Evolutionary conservation across 805 yeast species (phyloP).

Genomic region (Kodamaea jinghongensis): DNA sequence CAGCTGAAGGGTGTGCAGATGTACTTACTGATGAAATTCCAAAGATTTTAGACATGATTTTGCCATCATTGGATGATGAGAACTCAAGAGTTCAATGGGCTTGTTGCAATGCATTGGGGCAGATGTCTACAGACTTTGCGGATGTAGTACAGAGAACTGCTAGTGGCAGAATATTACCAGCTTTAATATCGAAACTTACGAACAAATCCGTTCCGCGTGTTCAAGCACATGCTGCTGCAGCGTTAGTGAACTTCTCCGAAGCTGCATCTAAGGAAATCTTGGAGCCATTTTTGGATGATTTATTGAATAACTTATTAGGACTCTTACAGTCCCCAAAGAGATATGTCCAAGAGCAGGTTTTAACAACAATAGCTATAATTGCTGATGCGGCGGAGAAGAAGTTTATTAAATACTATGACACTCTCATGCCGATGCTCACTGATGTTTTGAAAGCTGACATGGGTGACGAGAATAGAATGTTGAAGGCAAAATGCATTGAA

Average conservation of each 20-base stretch:
- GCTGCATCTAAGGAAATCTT: conserved; percentile 82
- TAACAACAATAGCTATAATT: conserved; percentile 93
- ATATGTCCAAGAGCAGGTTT: conserved; percentile 95
- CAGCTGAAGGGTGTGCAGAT: conserved; percentile 96
- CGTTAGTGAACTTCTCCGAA: conserved; percentile 91
- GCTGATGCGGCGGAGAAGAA: conserved; percentile 94
- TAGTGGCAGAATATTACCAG: conserved; percentile 80
- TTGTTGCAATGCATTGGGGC: conserved; percentile 95
- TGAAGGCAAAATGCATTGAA: conserved; percentile 93
- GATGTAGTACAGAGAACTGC: conserved; percentile 79
- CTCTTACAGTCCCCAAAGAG: conserved; percentile 82
- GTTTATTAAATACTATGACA: conserved; percentile 88
- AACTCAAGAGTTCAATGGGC: conserved; percentile 97
- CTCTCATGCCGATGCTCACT: conserved; percentile 85
- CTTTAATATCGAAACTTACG: conserved; percentile 76
- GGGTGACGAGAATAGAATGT: conserved; percentile 71
- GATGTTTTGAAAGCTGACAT: conserved; percentile 76
- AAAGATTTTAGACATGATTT: conserved; percentile 74
- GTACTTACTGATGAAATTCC: conserved; percentile 80
- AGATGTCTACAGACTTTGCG: conserved; percentile 94
- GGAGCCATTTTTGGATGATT: conserved; percentile 88
- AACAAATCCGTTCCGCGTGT: conserved; percentile 80
- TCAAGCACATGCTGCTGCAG: conserved; percentile 98
- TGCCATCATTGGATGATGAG: conserved; percentile 80
- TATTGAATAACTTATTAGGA: conserved; percentile 70